Evolutionary conservation across 2,329 filamentous ascomycete species (phyloP), one percentile per base, ranked within the genome.

Genomic region (Ophiocordyceps australis): DNA sequence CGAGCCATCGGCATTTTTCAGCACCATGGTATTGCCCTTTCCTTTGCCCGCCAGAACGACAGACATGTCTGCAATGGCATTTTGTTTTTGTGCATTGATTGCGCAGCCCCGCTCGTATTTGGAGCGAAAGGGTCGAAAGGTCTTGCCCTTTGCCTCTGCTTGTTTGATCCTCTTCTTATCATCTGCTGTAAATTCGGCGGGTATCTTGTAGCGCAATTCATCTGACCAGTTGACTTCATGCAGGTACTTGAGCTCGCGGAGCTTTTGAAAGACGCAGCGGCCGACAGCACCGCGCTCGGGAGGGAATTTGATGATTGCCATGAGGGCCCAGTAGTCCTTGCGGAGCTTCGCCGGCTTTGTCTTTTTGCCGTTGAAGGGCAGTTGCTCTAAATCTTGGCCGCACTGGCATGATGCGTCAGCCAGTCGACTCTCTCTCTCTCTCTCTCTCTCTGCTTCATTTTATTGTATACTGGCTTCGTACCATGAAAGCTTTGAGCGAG

Each of bases 291-390:
- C 62, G 20, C 54, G 48, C 22, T 61, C 63, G 23, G 47, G 32
- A 22, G 59, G 59, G 42, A 78, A 70, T 39, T 61, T 51, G 32
- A 77, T 64, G 33, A 61, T 49, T 26, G 68, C 69, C 38, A 76
- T 50, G 6, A 66, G 65, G 18, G 53, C 51, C 72, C 74, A 77
- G 49, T 70, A 66, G 51, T 78, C 73, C 46, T 70, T 74, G 30
- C 73, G 68, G 20, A 77, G 52, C 38, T 65, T 67, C 28, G 61
- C 45, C 3, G 70, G 70, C 35, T 66, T 63, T 24, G 65, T 59
- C 49, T 78, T 75, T 45, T 76, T 77, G 48, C 71, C 72, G 35
- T 70, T 69, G 53, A 64, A 77, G 24, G 67, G 62, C 32, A 77
- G 46, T 41, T 73, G 67, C 38, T 60, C 56, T 34, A 71, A 47